Evolutionary conservation across 371 early-diverging fungal genomes (phyloP), one percentile per base, ranked within the genome.

Genomic region (Mortierella sp.): DNA sequence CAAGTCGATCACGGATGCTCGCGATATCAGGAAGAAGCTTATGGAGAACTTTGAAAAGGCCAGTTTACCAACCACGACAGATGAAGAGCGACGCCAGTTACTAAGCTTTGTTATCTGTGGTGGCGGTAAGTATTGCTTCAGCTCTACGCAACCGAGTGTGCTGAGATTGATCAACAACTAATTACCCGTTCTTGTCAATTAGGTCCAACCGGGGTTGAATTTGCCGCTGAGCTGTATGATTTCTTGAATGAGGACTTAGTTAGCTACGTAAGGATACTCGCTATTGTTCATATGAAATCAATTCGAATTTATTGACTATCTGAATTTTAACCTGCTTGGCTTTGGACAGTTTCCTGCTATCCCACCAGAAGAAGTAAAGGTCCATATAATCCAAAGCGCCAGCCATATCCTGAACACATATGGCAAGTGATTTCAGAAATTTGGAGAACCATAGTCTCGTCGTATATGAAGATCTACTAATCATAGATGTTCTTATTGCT

Each of bases 61-160:
- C 2, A 86, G 83, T 73, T 86, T 86, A 82, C 97, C 94, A 67
- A 95, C 83, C 45, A 93, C 88, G 37, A 85, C 89, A 0, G 90
- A 88, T 1, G 89, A 89, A 35, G 96, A 98, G 70, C 86, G 93
- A 62, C 88, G 90, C 34, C 88, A 93, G 29, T 80, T 97, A 35
- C 85, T 98, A 66, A 93, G 93, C 56, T 93, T 96, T 86, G 95
- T 95, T 4, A 89, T 94, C 29, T 90, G 93, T 57, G 95, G 96
- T 61, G 96, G 96, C 42, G 96, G 96, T 65, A 84, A 49, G 59
- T 31, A 7, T 2, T 31, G 7, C 28, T 53, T 34, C 5, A 23
- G 12, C 7, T 17, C 19, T 4, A 23, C 19, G 35, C 37, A 3
- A 22, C 23, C 17, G 8, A 6, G 12, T 22, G 32, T 40, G 7